Conservation (phyloP, 495 filamentous ascomycete genomes). For the Articulospora tetracladia region DNA sequence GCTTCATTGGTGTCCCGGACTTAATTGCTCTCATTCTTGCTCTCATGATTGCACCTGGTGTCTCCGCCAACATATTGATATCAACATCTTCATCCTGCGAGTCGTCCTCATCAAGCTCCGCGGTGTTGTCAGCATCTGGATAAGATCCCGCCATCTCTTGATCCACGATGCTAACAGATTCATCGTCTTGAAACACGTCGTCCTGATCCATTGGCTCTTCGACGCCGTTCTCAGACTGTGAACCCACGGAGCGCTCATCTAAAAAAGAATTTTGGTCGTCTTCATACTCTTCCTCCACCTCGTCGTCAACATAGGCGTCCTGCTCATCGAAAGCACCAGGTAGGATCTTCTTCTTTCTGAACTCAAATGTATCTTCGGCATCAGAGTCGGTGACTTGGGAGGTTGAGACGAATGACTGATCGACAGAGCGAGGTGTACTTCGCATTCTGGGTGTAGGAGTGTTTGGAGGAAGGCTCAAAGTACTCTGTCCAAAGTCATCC, state of each 20-base stretch:
- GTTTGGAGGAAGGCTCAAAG: slow-evolving; percentile 55
- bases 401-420: slow-evolving; percentile 21
- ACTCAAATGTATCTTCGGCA: slow-evolving; percentile 79
- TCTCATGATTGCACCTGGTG: slow-evolving; percentile 49
- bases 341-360: slow-evolving; percentile 64
- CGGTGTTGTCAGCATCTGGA: slow-evolving; percentile 59
- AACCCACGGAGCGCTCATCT: slow-evolving; percentile 82
- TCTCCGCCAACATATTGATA: slow-evolving; percentile 28
- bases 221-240: slow-evolving; percentile 62
- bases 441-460: slow-evolving; percentile 49
- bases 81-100: slow-evolving; percentile 31
- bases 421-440: slow-evolving; percentile 19
- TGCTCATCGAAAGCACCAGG: slow-evolving; percentile 76
- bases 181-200: slow-evolving; percentile 62
- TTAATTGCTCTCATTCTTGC: slow-evolving; percentile 53
- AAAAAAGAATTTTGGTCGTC: slow-evolving; percentile 76
- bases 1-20: slow-evolving; percentile 56
- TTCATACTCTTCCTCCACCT: slow-evolving; percentile 29
- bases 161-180: slow-evolving; percentile 67
- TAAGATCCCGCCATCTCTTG: slow-evolving; percentile 76
- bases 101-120: slow-evolving; percentile 51
- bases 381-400: slow-evolving; percentile 35
- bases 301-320: slow-evolving; percentile 42
- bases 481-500: slow-evolving; percentile 40
- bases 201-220: slow-evolving; percentile 56